Evolutionary conservation across 2,329 filamentous ascomycete genomes (phyloP).

Genomic region (Aplosporella prunicola): DNA sequence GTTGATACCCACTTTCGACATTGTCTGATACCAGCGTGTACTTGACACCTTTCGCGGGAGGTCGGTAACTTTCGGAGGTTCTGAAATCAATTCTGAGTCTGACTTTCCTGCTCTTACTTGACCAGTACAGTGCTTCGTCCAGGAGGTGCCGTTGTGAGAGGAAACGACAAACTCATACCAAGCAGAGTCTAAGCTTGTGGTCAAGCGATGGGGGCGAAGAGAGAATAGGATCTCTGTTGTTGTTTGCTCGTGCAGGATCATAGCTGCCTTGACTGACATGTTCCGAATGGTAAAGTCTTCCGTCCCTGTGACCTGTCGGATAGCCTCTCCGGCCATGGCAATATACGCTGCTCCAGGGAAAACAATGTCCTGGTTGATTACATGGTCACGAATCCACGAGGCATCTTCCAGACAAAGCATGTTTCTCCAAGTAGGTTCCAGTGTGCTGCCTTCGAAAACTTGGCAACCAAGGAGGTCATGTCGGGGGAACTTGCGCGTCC

Average conservation of each 20-base stretch:
- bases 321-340: slow-evolving; percentile 25
- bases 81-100: too few relatives aligned
- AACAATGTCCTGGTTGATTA: slow-evolving; percentile 19
- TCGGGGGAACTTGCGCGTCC: slow-evolving; percentile 1
- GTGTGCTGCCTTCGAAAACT: slow-evolving; percentile 16
- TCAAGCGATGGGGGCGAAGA: slow-evolving; percentile 12
- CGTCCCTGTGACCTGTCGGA: background rate
- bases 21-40: background rate
- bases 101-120: slow-evolving; percentile 3
- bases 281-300: slow-evolving; percentile 6
- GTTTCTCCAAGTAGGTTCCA: slow-evolving; percentile 26
- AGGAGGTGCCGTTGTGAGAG: slow-evolving; percentile 15
- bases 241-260: slow-evolving; percentile 10
- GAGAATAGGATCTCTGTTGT: slow-evolving; percentile 13
- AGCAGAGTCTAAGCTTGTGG: slow-evolving; percentile 9
- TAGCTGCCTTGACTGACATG: slow-evolving; percentile 7
- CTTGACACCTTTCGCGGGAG: background rate
- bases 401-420: slow-evolving; percentile 21
- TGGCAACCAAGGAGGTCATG: slow-evolving; percentile 20
- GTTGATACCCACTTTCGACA: background rate
- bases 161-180: slow-evolving; percentile 17
- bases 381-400: slow-evolving; percentile 29
- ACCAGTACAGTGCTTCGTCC: slow-evolving; percentile 19
- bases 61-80: too few relatives aligned
- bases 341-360: slow-evolving; percentile 29